A percentile compares a stretch with the other conserved stretches of the same genome.
Evolutionary conservation across 1,284 basidiomycete genomes (phyloP).

Genomic region (Thecaphora thlaspeos): DNA sequence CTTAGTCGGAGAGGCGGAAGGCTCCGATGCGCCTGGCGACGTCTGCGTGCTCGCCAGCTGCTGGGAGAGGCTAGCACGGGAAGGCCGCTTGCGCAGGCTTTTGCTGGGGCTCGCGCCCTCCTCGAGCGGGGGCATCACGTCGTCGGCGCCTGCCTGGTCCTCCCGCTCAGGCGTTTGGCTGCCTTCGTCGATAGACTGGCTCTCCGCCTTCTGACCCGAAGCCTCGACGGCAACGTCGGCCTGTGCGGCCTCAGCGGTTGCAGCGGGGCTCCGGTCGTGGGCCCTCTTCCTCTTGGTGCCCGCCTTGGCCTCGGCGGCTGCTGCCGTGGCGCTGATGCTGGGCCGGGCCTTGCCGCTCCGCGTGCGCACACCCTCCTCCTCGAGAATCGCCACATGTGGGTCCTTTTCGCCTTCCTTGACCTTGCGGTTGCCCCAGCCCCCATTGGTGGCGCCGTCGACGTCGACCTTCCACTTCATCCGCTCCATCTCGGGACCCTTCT

Average conservation of each 20-base stretch:
- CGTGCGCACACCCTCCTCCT: conserved; percentile 48
- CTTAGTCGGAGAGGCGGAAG: conserved; percentile 16
- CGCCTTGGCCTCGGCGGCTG: conserved; percentile 4
- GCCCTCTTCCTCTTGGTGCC: conserved; percentile 16
- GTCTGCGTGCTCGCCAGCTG: neutral
- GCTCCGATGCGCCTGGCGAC: neutral
- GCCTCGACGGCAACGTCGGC: no score
- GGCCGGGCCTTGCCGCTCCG: conserved; percentile 37
- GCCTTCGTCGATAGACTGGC: no score
- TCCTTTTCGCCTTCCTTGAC: conserved; percentile 14
- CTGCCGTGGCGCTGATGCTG: conserved; percentile 2
- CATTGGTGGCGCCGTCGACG: conserved; percentile 33
- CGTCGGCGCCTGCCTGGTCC: no score
- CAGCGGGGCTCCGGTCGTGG: neutral
- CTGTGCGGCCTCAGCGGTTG: neutral
- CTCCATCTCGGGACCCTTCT: conserved; percentile 51
- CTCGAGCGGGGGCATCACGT: neutral
- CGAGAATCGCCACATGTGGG: conserved; percentile 14
- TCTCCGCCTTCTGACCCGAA: no score
- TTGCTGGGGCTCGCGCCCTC: no score
- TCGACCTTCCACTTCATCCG: conserved; percentile 50
- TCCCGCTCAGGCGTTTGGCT: no score
- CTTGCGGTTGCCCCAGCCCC: conserved; percentile 33
- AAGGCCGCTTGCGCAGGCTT: neutral
- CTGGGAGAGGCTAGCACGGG: neutral